These are phyloP conservation scores for Eucalyptus brandiana DNA, from an alignment of 345 rosid genomes.

Conservation along the genomic window DNA sequence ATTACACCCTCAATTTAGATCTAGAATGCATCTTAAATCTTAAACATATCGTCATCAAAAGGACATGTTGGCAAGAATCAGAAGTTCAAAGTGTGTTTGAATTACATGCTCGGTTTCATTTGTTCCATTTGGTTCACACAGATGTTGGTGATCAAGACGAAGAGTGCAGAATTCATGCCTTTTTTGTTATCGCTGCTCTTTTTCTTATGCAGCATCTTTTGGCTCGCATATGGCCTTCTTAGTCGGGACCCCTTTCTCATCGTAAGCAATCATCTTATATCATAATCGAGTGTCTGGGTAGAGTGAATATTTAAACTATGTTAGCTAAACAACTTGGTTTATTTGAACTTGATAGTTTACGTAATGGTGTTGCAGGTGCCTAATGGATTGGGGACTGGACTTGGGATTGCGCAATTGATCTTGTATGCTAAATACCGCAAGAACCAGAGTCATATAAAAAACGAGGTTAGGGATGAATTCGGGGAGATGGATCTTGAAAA, in stretches of 20 bases:
- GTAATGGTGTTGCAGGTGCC: constrained; percentile 7
- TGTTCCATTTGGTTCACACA: background rate
- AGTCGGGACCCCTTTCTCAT: constrained; percentile 20
- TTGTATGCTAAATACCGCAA: constrained; percentile 19
- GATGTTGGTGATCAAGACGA: constrained; percentile 24
- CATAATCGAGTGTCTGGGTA: background rate
- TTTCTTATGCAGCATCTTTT: constrained; percentile 17
- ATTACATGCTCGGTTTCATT: background rate
- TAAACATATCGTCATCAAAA: background rate
- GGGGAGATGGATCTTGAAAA: background rate
- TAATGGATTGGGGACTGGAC: constrained; percentile 17
- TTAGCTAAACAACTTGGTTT: background rate
- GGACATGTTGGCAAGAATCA: background rate
- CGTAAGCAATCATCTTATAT: constrained; percentile 4
- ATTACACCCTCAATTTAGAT: background rate
- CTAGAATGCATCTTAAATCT: background rate
- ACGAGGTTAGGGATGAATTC: background rate
- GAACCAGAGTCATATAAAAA: background rate
- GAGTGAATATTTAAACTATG: background rate
- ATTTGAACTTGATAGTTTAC: background rate
- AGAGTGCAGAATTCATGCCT: constrained; percentile 35
- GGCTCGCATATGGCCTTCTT: constrained; percentile 22
- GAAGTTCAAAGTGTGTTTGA: background rate
- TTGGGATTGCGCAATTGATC: constrained; percentile 19
- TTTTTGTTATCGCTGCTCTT: constrained; percentile 23